Percentiles rank a stretch among this genome's conserved stretches.
phyloP scores from a whole-genome alignment of 2,329 filamentous ascomycete species.

The Verruconis gallopava region DNA sequence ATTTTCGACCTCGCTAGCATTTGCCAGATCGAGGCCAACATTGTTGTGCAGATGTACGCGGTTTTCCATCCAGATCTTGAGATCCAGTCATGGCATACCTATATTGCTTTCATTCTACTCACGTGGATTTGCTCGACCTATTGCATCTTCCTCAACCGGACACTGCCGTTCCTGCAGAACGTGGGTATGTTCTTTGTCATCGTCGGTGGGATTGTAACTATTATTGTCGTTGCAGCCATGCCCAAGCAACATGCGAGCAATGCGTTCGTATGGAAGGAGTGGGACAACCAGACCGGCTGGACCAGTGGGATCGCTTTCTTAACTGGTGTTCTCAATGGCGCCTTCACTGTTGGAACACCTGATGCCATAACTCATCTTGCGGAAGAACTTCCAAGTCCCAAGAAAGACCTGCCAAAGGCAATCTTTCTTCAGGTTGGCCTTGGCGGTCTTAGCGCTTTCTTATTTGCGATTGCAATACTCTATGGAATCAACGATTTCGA shows the following conservation, averaged over 20 bases:
- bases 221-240: conserved; percentile 45
- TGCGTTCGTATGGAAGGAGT: conserved; percentile 33
- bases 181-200: conserved; percentile 42
- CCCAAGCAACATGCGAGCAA: conserved; percentile 29
- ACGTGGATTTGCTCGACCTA: conserved; percentile 33
- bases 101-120: conserved; percentile 35
- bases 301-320: conserved; percentile 49
- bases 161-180: conserved; percentile 40
- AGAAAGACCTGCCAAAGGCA: conserved; percentile 24
- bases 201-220: conserved; percentile 40
- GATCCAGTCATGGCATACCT: conserved; percentile 38
- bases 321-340: conserved; percentile 54
- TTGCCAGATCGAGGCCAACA: conserved; percentile 30
- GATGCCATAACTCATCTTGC: conserved; percentile 54
- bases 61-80: conserved; percentile 34
- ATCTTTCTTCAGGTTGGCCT: conserved; percentile 2
- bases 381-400: conserved; percentile 32
- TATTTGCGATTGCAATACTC: conserved; percentile 26
- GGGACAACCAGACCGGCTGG: conserved; percentile 33
- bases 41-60: conserved; percentile 35
- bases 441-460: conserved; percentile 4
- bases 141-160: conserved; percentile 42
- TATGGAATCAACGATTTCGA: conserved; percentile 9
- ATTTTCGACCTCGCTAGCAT: conserved; percentile 27
- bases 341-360: conserved; percentile 46